Base-by-base conservation (phyloP, 352 stramenopile genomes). In the Lagenidium giganteum region DNA sequence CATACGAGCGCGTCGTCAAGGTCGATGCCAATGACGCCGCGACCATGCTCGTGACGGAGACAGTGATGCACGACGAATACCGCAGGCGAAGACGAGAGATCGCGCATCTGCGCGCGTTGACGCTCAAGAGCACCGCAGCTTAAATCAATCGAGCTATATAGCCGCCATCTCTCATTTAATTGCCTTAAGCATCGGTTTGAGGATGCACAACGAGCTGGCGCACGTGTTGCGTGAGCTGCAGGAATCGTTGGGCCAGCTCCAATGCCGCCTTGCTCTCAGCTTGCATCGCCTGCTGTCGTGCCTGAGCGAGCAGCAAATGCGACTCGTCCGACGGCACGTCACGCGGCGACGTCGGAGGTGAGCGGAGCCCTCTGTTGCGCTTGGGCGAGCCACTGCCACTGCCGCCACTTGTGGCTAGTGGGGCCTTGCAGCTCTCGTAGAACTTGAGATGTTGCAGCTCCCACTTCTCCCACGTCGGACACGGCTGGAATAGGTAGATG, bases 401-500 rank as follows among this genome's bases (percentile, higher is more conserved):
- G n/a, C n/a, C n/a, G n/a, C n/a, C n/a, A n/a, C n/a, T n/a, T n/a
- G n/a, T n/a, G n/a, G n/a, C n/a, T n/a, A n/a, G n/a, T n/a, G n/a
- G n/a, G n/a, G n/a, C n/a, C n/a, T n/a, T n/a, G n/a, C n/a, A n/a
- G 48, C 29, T 63, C 16, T 42, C 44, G 45, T 56, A 82, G 3
- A 84, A 18, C 43, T 80, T 83, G 24, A 87, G 33, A 1, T 70
- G 46, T 18, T 75, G 68, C 9, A 87, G 48, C 34, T 83, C 69
- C 51, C 64, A 84, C 11, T 61, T 71, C 12, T 80, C 61, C 64
- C 77, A 89, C 1, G 82, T 31, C 2, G 65, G 52, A 1, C 69
- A 87, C 8, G 69, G 67, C 45, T 89, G 77, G 6, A 65, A 72
- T 13, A 84, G 42, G 28, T 83, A 83, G 20, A 89, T 56, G 17